phyloP scores from a whole-genome alignment of 2,329 filamentous ascomycete species.

The Microsporum canis region DNA sequence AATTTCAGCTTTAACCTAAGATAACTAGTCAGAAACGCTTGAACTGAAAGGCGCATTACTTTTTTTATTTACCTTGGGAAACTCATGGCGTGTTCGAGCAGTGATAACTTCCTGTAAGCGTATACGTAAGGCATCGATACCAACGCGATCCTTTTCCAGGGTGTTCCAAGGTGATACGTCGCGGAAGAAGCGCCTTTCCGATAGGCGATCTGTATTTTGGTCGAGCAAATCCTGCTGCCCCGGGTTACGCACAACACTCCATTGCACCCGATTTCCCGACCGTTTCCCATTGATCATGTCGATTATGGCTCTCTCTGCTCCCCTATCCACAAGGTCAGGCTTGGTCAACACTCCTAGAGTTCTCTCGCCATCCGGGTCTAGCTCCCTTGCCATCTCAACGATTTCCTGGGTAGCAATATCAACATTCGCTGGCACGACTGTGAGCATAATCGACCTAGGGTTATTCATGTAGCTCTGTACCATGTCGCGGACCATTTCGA shows the following conservation, averaged over 20 bases:
- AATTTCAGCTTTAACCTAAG: constrained; percentile 28
- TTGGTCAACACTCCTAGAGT: constrained; percentile 47
- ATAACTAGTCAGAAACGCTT: constrained; percentile 8
- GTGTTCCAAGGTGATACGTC: constrained; percentile 26
- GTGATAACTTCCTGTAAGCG: constrained; percentile 35
- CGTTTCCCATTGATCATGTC: constrained; percentile 20
- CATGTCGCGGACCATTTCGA: constrained; percentile 30
- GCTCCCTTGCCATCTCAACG: constrained; percentile 29
- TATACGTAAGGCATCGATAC: constrained; percentile 30
- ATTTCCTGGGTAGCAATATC: constrained; percentile 40
- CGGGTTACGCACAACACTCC: constrained; percentile 25
- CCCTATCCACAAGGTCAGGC: constrained; percentile 40
- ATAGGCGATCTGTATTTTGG: constrained; percentile 16
- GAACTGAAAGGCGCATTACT: neutral
- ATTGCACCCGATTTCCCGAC: constrained; percentile 21
- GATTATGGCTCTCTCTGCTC: constrained; percentile 16
- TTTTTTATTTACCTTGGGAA: constrained; percentile 21
- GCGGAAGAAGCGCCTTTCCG: constrained; percentile 29
- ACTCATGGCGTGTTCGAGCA: constrained; percentile 33
- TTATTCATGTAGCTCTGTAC: constrained; percentile 32
- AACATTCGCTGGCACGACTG: constrained; percentile 34
- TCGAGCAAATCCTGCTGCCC: constrained; percentile 21
- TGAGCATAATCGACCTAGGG: constrained; percentile 31
- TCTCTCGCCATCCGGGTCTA: constrained; percentile 28
- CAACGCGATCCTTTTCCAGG: constrained; percentile 27